phyloP scores from a whole-genome alignment of 208 protist species.

The Crithidia sp. region DNA sequence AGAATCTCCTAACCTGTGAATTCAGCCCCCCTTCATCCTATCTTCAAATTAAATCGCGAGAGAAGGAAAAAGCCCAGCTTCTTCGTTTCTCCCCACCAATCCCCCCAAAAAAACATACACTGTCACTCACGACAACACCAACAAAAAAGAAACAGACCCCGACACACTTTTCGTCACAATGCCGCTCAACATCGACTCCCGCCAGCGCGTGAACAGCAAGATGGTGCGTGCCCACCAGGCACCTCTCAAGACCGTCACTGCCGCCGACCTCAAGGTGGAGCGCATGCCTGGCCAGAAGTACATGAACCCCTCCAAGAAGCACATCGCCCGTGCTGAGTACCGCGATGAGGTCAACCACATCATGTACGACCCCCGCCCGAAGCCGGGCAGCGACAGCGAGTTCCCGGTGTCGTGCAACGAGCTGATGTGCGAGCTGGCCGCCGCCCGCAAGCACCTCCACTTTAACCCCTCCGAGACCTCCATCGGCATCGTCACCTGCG shows the following conservation, averaged over 20 bases:
- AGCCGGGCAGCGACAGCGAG: constrained; percentile 50
- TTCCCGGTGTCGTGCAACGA: constrained; percentile 77
- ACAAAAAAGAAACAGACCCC: not conserved
- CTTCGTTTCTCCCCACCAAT: not conserved
- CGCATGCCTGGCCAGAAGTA: constrained; percentile 75
- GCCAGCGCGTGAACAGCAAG: constrained; percentile 19
- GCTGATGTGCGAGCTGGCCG: constrained; percentile 80
- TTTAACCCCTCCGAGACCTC: constrained; percentile 89
- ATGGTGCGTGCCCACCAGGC: constrained; percentile 53
- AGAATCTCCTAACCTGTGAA: constrained; percentile 5
- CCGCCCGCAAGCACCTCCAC: constrained; percentile 83
- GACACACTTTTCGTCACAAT: not conserved
- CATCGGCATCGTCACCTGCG: constrained; percentile 95
- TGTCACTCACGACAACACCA: not conserved
- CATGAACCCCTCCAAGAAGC: constrained; percentile 84
- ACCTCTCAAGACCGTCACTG: constrained; percentile 59
- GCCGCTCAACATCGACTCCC: constrained; percentile 16
- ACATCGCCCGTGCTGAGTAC: constrained; percentile 71
- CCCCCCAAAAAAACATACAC: not conserved
- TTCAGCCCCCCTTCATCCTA: not conserved
- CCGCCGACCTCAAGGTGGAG: constrained; percentile 77
- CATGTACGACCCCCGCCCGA: constrained; percentile 88
- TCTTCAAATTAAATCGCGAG: too few species aligned
- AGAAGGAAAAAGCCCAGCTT: too few species aligned
- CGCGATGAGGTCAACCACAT: constrained; percentile 81